Evolutionary conservation across 2,329 filamentous ascomycete species (phyloP), one percentile per base, ranked within the genome.

Genomic region (Davidsoniella neocaledoniae): DNA sequence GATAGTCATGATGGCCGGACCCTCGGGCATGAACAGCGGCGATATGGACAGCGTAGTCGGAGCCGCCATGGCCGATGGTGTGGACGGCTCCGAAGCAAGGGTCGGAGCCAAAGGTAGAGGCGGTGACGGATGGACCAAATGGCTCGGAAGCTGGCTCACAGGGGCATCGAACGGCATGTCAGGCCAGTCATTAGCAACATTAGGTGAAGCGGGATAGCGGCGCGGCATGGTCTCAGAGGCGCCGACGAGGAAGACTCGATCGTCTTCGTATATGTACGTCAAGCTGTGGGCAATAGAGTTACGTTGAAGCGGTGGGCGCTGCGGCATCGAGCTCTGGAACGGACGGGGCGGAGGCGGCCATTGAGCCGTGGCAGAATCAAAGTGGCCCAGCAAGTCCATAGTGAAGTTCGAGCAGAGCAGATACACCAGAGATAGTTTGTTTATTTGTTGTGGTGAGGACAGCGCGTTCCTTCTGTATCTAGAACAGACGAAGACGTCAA

Each of bases 311-410:
- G 7, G 7, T 12, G 44, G 44, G 29, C 44, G 44, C 23, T n/a
- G 17, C 21, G 19, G 33, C 33, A 46, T 46, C 19, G 33, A 33
- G 26, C 10, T 8, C 26, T 40, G 33, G 36, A 48, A 47, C 10
- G 50, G 50, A 36, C 37, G 21, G 19, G 44, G 45, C 36, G 48
- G 21, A 16, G 50, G 50, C 19, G 46, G 45, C 50, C 50, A 52
- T 9, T 38, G 36, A 33, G 26, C 26, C 26, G 26, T 33, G 26
- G 26, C 26, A 33, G 26, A 33, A 33, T 33, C 26, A 33, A 33
- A 33, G 26, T 33, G 26, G 26, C 8, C 26, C 7, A 33, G 26
- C 5, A 33, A 33, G 26, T 33, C 26, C 26, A 33, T 33, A 9
- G 26, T 12, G 26, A 33, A 33, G 26, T 33, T 12, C 26, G 26